Evolutionary conservation across 768 basidiomycete species (phyloP).

Genomic region (Agrocybe pediades): DNA sequence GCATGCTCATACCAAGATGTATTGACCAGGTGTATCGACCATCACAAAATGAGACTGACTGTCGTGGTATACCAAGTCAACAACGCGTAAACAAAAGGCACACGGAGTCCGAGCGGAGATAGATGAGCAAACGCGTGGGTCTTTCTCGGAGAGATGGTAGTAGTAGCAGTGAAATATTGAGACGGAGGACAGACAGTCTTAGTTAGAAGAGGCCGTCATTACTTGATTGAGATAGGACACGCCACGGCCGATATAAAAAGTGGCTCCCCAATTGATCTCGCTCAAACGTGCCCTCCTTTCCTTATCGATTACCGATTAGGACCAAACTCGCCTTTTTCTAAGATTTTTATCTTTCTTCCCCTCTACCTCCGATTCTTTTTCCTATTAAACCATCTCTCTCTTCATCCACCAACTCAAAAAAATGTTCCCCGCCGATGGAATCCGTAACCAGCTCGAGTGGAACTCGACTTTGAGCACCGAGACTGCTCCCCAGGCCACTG

Average conservation of each 20-base stretch:
- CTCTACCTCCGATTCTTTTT: conserved; percentile 21
- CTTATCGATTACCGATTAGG: conserved; percentile 30
- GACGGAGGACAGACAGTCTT: conserved; percentile 2
- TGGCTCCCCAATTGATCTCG: conserved; percentile 2
- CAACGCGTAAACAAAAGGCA: neutral
- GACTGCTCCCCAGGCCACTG: conserved; percentile 68
- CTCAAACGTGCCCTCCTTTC: conserved; percentile 23
- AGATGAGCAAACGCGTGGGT: neutral
- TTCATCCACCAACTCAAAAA: conserved; percentile 27
- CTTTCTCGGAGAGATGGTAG: neutral
- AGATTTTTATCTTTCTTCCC: conserved; percentile 14
- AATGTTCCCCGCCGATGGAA: conserved; percentile 61
- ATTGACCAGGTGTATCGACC: neutral
- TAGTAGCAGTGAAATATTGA: neutral
- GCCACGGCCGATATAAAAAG: conserved; percentile 16
- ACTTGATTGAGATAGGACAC: conserved; percentile 13
- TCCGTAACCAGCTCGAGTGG: conserved; percentile 91
- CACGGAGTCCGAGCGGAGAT: neutral
- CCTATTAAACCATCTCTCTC: conserved; percentile 17
- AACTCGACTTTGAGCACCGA: conserved; percentile 78
- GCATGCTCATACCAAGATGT: no score
- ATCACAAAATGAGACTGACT: neutral
- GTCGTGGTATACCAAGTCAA: neutral
- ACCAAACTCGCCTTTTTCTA: conserved; percentile 8
- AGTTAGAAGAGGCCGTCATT: conserved; percentile 5